These are phyloP conservation scores for Nigrospora sphaerica DNA, from an alignment of 2,329 filamentous ascomycete genomes.

Conservation along the genomic window DNA sequence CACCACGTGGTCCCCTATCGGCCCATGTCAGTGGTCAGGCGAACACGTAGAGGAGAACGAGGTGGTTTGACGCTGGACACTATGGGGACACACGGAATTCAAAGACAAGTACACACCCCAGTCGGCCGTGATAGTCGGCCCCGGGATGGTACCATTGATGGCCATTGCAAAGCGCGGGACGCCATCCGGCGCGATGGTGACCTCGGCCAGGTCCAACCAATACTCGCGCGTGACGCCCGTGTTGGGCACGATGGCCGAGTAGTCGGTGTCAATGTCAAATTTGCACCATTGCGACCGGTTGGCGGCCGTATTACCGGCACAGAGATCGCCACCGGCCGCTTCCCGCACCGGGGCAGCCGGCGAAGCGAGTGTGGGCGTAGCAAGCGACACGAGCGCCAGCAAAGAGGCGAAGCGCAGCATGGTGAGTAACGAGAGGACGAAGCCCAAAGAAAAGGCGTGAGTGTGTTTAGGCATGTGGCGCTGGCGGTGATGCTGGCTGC, in stretches of 20 bases:
- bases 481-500: too few relatives aligned
- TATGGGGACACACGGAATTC: too few relatives aligned
- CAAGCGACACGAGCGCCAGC: neutral
- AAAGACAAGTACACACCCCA: constrained; percentile 40
- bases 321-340: neutral
- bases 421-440: too few relatives aligned
- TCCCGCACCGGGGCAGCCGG: neutral
- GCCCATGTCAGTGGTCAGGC: constrained; percentile 7
- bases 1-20: constrained; percentile 28
- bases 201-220: constrained; percentile 13
- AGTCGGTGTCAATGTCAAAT: constrained; percentile 28
- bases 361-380: neutral
- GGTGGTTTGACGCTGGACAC: constrained; percentile 24
- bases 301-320: neutral
- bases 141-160: constrained; percentile 28
- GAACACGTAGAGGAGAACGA: constrained; percentile 5
- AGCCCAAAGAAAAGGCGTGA: too few relatives aligned
- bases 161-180: constrained; percentile 19
- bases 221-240: constrained; percentile 32
- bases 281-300: constrained; percentile 22
- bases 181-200: constrained; percentile 24
- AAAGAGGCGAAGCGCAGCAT: too few relatives aligned
- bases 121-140: constrained; percentile 32
- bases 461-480: too few relatives aligned
- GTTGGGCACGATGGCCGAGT: constrained; percentile 20